A percentile compares a stretch with the other conserved stretches of the same genome.
Evolutionary conservation across 116 monocot genomes (phyloP).

Genomic region (Posidonia oceanica): DNA sequence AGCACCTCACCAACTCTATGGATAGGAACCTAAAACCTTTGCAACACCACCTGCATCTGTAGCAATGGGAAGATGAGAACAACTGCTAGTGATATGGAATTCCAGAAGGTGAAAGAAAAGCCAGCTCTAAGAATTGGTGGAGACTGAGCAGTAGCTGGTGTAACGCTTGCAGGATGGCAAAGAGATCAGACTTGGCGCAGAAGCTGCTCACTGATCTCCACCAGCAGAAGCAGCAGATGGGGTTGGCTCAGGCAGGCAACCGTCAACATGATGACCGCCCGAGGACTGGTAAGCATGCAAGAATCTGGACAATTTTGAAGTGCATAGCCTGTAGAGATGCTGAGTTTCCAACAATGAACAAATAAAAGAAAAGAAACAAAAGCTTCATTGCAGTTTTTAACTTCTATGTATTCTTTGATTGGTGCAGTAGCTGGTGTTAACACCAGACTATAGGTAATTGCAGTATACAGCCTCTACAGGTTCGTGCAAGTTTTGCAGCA

Average conservation of each 20-base stretch:
- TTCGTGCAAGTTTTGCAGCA: too few relatives aligned
- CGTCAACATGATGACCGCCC: not conserved
- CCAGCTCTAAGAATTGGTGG: too few relatives aligned
- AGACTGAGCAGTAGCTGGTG: not conserved
- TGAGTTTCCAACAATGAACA: too few relatives aligned
- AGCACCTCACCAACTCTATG: conserved; percentile 1
- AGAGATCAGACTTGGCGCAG: conserved; percentile 11
- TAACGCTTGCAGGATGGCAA: conserved; percentile 1
- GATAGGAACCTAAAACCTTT: not conserved
- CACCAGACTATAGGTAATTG: too few relatives aligned
- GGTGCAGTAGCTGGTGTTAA: too few relatives aligned
- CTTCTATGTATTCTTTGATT: too few relatives aligned
- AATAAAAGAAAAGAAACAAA: too few relatives aligned
- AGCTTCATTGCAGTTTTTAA: too few relatives aligned
- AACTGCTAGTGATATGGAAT: not conserved
- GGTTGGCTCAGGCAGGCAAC: not conserved
- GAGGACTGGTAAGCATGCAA: conserved; percentile 6
- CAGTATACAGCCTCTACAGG: too few relatives aligned
- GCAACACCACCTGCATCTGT: not conserved
- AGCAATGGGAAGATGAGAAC: not conserved
- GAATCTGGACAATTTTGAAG: not conserved
- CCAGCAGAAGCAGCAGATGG: conserved; percentile 9
- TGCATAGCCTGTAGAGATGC: not conserved
- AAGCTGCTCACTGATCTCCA: conserved; percentile 15
- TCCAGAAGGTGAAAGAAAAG: not conserved